Percentiles rank a stretch among this genome's conserved stretches.
These are phyloP conservation scores for Xylariaceae sp. DNA, from an alignment of 2,329 filamentous ascomycete species.

Conservation along the genomic window DNA sequence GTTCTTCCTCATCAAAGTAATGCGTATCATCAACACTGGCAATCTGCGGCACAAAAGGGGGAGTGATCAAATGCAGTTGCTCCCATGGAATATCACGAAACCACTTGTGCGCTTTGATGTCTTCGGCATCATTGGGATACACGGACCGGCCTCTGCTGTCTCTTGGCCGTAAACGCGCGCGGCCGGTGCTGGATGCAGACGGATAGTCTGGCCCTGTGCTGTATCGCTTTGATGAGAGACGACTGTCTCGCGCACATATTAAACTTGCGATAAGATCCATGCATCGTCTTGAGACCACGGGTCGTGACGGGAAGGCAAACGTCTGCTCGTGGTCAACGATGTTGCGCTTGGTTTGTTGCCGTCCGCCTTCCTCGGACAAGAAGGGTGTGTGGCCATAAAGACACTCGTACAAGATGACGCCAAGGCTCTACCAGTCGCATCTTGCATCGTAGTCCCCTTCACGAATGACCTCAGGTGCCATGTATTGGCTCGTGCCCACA, in stretches of 20 bases:
- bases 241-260: conserved; percentile 66
- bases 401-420: conserved; percentile 91
- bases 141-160: conserved; percentile 55
- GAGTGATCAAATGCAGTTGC: conserved; percentile 60
- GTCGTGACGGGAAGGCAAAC: conserved; percentile 65
- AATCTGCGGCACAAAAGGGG: conserved; percentile 77
- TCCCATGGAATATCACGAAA: conserved; percentile 78
- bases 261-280: conserved; percentile 70
- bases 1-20: conserved; percentile 82
- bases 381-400: conserved; percentile 91
- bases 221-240: conserved; percentile 74
- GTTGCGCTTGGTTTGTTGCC: conserved; percentile 78
- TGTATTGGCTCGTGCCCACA: conserved; percentile 95
- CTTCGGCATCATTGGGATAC: conserved; percentile 75
- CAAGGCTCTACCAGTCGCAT: conserved; percentile 97
- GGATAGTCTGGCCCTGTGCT: conserved; percentile 39
- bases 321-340: conserved; percentile 69
- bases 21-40: conserved; percentile 66
- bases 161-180: conserved; percentile 21
- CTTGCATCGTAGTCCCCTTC: conserved; percentile 82
- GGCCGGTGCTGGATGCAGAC: conserved; percentile 28
- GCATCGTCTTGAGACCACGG: conserved; percentile 62
- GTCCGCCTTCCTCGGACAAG: conserved; percentile 64
- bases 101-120: conserved; percentile 86
- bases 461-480: conserved; percentile 89